Base-by-base conservation (phyloP, 441 rosid genomes). In the Arabidopsis lyrata region DNA sequence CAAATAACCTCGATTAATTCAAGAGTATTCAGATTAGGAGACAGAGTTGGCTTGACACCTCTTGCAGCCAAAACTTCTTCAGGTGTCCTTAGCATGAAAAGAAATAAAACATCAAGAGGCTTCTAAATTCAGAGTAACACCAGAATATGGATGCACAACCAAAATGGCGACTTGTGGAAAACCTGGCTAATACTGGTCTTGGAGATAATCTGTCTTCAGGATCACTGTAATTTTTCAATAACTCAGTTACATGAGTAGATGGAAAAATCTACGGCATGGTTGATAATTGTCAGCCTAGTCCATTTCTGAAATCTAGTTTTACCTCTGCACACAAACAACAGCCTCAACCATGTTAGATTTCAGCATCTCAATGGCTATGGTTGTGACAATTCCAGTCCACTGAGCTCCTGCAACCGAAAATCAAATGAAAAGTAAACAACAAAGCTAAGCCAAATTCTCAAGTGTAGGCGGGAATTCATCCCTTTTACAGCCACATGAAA, bases 251-350 rank as follows among this genome's bases (percentile, higher is more conserved):
- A 55, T 34, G 45, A 52, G 56, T 42, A 41, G 36, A 50, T 71
- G 56, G 20, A 32, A 39, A 55, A 58, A 57, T 34, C 27, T 49
- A 22, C 0, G 49, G 9, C 32, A 22, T 18, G 34, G 39, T 56
- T 69, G 59, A 69, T 47, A 69, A 14, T 47, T 10, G 9, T 71
- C 8, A 5, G 58, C 47, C 12, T 69, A 15, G 18, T 71, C 44
- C 10, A 48, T 57, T 31, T 42, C 54, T 22, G 65, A 60, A 9
- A 71, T 29, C 16, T 5, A 56, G 34, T 58, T 59, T 60, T 82
- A 92, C 98, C 98, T 94, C 81, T 94, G 97, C 48, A 94, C 97
- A 85, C 98, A 94, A 66, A 94, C 77, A 70, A 91, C 98, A 68
- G 97, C 97, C 69, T 94, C 98, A 63, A 94, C 97, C 89, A 90